Conservation (phyloP, 2,329 filamentous ascomycete genomes). For the Furcasterigmium furcatum region DNA sequence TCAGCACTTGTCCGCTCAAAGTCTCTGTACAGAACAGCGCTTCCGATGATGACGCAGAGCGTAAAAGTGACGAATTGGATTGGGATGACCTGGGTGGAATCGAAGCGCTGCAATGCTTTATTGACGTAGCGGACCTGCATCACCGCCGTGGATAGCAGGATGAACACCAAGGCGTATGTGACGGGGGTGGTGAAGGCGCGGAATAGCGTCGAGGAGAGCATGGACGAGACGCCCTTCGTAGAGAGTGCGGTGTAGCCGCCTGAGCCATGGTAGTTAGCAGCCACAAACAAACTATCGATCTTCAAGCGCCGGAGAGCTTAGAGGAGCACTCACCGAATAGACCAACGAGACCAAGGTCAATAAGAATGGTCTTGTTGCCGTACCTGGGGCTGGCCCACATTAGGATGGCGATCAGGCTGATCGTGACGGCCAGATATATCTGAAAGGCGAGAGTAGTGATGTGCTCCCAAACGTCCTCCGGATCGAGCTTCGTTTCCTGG, state of each 20-base stretch:
- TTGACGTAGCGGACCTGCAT: slow-evolving; percentile 99
- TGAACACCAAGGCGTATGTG: slow-evolving; percentile 78
- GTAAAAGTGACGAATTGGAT: slow-evolving; percentile 98
- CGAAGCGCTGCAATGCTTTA: slow-evolving; percentile 80
- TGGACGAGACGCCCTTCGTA: slow-evolving; percentile 93
- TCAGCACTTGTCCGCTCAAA: slow-evolving; percentile 78
- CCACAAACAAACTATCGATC: no score
- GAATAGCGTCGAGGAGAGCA: slow-evolving; percentile 88
- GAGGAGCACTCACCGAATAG: slow-evolving; percentile 67
- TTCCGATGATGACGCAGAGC: slow-evolving; percentile 90
- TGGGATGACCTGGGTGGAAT: slow-evolving; percentile 96
- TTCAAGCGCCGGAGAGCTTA: no score
- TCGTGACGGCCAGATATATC: slow-evolving; percentile 79
- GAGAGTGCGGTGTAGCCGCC: slow-evolving; percentile 95
- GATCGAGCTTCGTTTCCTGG: slow-evolving; percentile 86
- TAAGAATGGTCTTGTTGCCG: slow-evolving; percentile 81
- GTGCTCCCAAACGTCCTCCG: slow-evolving; percentile 83
- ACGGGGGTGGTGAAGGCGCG: slow-evolving; percentile 88
- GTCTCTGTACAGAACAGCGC: slow-evolving; percentile 88
- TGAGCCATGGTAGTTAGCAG: slow-evolving; percentile 25
- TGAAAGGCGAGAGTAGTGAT: slow-evolving; percentile 89
- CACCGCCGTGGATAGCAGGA: slow-evolving; percentile 80
- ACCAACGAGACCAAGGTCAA: slow-evolving; percentile 90
- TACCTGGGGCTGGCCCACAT: slow-evolving; percentile 82
- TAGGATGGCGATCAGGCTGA: slow-evolving; percentile 67